A percentile compares a stretch with the other conserved stretches of the same genome.
Conservation (phyloP, 352 stramenopile species). For the Phytophthora hybrid region DNA sequence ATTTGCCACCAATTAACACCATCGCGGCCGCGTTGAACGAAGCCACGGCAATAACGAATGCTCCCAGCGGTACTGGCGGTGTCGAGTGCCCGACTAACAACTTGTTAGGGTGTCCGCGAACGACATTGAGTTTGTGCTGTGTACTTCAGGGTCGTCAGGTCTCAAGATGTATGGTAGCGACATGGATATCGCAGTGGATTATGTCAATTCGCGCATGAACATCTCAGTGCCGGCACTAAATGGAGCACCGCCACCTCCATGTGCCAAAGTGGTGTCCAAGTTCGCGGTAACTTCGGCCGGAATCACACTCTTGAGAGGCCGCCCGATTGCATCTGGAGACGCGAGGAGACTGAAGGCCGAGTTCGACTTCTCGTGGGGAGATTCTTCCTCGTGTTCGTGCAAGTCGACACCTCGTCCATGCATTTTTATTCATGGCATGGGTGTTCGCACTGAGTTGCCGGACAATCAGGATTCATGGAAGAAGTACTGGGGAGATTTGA, state of each 20-base stretch:
- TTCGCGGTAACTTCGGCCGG: neutral
- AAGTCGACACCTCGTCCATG: neutral
- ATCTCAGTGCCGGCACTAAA: constrained; percentile 3
- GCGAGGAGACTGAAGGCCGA: neutral
- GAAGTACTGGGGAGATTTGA: constrained; percentile 36
- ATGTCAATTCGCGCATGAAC: neutral
- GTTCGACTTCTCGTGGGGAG: neutral
- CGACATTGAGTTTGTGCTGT: constrained; percentile 17
- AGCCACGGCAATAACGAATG: neutral
- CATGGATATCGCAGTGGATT: constrained; percentile 21
- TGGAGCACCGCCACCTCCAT: neutral
- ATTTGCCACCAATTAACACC: constrained; percentile 11
- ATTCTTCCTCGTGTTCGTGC: neutral
- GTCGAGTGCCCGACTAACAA: neutral
- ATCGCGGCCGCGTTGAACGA: constrained; percentile 8
- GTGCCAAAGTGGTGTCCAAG: neutral
- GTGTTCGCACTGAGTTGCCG: neutral
- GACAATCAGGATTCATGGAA: neutral
- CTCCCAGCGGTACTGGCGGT: neutral
- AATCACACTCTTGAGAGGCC: neutral
- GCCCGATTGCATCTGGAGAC: neutral
- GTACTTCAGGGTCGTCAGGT: neutral
- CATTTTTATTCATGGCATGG: constrained; percentile 4
- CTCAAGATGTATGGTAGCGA: constrained; percentile 22
- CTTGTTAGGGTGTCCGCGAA: constrained; percentile 12